Evolutionary conservation across 2,329 filamentous ascomycete species (phyloP).

Genomic region (Xylaria sp.): DNA sequence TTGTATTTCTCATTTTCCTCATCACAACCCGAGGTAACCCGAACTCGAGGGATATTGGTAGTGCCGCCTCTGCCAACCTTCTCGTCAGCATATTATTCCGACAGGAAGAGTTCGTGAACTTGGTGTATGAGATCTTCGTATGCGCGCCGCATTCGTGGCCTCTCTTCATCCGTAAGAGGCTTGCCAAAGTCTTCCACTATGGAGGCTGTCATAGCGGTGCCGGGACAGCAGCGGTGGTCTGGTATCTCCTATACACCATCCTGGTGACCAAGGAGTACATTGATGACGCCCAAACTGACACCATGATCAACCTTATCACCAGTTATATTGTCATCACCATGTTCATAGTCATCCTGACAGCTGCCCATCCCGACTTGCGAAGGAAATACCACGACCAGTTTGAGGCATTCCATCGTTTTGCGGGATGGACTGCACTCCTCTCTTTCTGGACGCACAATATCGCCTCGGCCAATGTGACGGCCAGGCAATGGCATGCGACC

Average conservation of each 20-base stretch:
- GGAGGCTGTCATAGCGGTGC: conserved; percentile 49
- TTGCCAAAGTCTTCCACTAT: conserved; percentile 50
- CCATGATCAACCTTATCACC: conserved; percentile 26
- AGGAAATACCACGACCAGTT: conserved; percentile 62
- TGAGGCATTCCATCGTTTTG: conserved; percentile 66
- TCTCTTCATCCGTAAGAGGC: conserved; percentile 43
- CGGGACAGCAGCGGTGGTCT: conserved; percentile 45
- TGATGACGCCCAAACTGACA: conserved; percentile 20
- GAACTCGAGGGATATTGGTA: conserved; percentile 34
- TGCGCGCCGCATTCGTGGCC: conserved; percentile 43
- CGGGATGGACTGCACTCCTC: conserved; percentile 59
- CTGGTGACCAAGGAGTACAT: conserved; percentile 28
- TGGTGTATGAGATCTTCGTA: conserved; percentile 43
- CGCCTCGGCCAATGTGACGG: conserved; percentile 47
- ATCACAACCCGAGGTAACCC: conserved; percentile 31
- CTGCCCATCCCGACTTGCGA: conserved; percentile 61
- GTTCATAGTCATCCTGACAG: conserved; percentile 53
- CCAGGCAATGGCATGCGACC: conserved; percentile 26
- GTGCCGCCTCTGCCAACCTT: conserved; percentile 46
- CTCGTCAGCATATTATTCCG: conserved; percentile 46
- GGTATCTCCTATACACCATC: conserved; percentile 41
- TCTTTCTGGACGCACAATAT: conserved; percentile 55
- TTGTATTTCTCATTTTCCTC: conserved; percentile 43
- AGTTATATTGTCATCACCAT: conserved; percentile 48
- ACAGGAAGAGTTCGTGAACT: conserved; percentile 50